A percentile compares a stretch with the other conserved stretches of the same genome.
phyloP scores from a whole-genome alignment of 1,284 basidiomycete species.

The Apiotrichum brassicae region DNA sequence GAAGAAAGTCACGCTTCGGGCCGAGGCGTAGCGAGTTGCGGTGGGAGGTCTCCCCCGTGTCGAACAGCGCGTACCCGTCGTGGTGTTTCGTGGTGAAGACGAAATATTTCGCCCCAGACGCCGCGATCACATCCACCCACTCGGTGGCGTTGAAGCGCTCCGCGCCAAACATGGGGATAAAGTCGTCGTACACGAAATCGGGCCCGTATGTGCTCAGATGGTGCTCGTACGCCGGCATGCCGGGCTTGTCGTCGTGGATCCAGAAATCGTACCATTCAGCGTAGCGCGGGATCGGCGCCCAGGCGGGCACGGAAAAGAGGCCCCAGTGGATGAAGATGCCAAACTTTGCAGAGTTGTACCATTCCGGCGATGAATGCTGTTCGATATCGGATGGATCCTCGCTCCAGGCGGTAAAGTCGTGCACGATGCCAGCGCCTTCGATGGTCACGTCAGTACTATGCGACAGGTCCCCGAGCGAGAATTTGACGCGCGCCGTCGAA shows the following conservation, averaged over 20 bases:
- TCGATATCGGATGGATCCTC: slow-evolving; percentile 7
- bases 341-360: slow-evolving; percentile 18
- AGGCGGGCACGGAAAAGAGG: slow-evolving; percentile 49
- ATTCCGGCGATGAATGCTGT: slow-evolving; percentile 10
- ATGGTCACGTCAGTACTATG: neutral
- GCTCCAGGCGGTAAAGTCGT: slow-evolving; percentile 14
- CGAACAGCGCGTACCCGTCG: slow-evolving; percentile 52
- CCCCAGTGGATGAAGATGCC: slow-evolving; percentile 59
- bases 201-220: slow-evolving; percentile 53
- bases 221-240: slow-evolving; percentile 51
- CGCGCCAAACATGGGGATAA: slow-evolving; percentile 55
- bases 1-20: slow-evolving; percentile 54
- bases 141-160: slow-evolving; percentile 53
- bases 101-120: slow-evolving; percentile 59
- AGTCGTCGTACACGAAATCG: slow-evolving; percentile 55
- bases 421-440: slow-evolving; percentile 6
- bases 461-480: neutral
- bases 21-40: slow-evolving; percentile 52
- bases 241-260: slow-evolving; percentile 29
- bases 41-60: slow-evolving; percentile 52
- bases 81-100: slow-evolving; percentile 53
- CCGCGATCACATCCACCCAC: slow-evolving; percentile 55
- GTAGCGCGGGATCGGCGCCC: slow-evolving; percentile 43
- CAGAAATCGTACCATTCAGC: slow-evolving; percentile 55
- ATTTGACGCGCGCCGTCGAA: neutral